Percentiles rank a stretch among this genome's conserved stretches.
phyloP scores from a whole-genome alignment of 495 filamentous ascomycete species.

The Neurospora sp. region DNA sequence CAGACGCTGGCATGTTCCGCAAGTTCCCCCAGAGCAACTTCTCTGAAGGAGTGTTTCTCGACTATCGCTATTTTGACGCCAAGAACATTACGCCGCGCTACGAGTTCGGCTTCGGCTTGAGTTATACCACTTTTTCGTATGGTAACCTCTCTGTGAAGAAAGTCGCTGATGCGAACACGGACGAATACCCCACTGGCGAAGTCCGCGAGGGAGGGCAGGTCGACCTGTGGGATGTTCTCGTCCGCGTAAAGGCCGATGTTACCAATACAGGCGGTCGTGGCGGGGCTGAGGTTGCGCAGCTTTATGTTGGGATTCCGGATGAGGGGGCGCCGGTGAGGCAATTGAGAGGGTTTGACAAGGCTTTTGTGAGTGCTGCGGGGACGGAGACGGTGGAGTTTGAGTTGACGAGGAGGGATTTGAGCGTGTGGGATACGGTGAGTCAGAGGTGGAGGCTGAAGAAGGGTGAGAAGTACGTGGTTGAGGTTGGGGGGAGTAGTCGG shows the following conservation, averaged over 20 bases:
- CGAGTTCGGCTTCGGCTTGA: constrained; percentile 64
- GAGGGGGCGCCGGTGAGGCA: constrained; percentile 37
- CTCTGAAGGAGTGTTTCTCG: constrained; percentile 54
- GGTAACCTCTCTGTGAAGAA: constrained; percentile 29
- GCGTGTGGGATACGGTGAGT: constrained; percentile 50
- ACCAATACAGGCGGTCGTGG: constrained; percentile 43
- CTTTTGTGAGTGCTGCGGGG: constrained; percentile 32
- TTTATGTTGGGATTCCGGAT: constrained; percentile 51
- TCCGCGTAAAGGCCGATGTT: constrained; percentile 41
- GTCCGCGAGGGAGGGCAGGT: constrained; percentile 47
- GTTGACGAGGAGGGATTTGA: constrained; percentile 56
- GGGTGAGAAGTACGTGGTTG: constrained; percentile 32
- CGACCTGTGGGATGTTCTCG: constrained; percentile 49
- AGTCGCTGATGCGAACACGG: constrained; percentile 16
- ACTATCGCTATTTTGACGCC: constrained; percentile 58
- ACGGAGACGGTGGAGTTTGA: constrained; percentile 39
- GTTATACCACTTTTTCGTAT: constrained; percentile 56
- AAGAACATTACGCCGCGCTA: constrained; percentile 54
- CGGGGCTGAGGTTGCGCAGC: constrained; percentile 50
- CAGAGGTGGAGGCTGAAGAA: constrained; percentile 52
- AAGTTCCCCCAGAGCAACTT: constrained; percentile 53
- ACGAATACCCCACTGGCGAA: constrained; percentile 24
- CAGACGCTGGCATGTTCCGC: constrained; percentile 20
- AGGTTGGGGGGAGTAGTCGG: constrained; percentile 56
- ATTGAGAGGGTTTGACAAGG: constrained; percentile 60